A percentile compares a stretch with the other conserved stretches of the same genome.
phyloP scores from a whole-genome alignment of 2,329 filamentous ascomycete species.

The Microdochium nivale region DNA sequence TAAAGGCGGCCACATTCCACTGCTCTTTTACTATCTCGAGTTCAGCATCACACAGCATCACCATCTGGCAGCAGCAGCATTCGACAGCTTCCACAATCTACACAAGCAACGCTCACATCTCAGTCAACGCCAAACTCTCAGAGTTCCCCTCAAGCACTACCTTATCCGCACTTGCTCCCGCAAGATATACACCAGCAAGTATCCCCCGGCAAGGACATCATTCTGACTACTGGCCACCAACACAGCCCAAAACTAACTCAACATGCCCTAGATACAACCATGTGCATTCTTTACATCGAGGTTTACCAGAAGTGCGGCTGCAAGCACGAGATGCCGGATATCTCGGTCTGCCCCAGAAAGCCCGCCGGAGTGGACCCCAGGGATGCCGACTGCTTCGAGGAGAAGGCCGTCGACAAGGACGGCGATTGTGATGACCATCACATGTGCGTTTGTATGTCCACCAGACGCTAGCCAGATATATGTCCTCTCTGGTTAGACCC shows the following conservation, averaged over 20 bases:
- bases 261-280: neutral
- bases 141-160: no score
- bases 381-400: neutral
- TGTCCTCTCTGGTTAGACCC: no score
- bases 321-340: neutral
- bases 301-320: neutral
- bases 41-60: neutral
- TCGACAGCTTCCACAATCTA: neutral
- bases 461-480: no score
- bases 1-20: neutral
- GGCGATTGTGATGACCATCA: neutral
- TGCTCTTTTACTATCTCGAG: neutral
- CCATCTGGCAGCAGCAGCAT: neutral
- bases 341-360: neutral
- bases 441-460: neutral
- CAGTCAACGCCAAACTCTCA: no score
- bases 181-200: no score
- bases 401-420: neutral
- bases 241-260: neutral
- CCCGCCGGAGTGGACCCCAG: neutral
- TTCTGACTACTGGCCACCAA: no score
- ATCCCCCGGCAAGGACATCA: neutral
- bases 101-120: no score
- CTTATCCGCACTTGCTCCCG: no score
- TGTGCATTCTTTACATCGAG: neutral